phyloP scores from a whole-genome alignment of 345 rosid genomes.

The Camelina laxa region DNA sequence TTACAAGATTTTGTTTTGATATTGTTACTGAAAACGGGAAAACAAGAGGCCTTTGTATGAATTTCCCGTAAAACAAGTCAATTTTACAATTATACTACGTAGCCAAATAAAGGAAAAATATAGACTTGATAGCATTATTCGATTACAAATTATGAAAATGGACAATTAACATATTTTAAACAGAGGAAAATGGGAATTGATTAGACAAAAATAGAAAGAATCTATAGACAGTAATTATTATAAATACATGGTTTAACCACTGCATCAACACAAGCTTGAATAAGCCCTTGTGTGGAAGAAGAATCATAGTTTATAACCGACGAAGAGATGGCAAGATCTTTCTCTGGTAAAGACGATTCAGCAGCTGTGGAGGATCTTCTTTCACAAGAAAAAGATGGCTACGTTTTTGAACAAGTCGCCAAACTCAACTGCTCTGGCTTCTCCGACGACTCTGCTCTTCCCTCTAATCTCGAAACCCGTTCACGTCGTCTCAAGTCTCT shows the following conservation, averaged over 20 bases:
- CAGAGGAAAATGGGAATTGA: no score
- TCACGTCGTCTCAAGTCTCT: conserved; percentile 72
- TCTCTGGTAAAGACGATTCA: conserved; percentile 62
- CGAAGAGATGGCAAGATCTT: conserved; percentile 55
- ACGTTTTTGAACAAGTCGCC: conserved; percentile 69
- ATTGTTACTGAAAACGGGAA: neutral
- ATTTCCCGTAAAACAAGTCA: no score
- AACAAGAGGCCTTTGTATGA: neutral
- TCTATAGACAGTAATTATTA: neutral
- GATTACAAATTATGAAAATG: no score
- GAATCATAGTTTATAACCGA: neutral
- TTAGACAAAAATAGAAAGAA: no score
- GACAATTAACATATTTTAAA: no score
- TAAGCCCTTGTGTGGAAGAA: conserved; percentile 30
- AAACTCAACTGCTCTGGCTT: conserved; percentile 65
- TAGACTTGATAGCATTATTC: no score
- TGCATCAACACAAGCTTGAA: conserved; percentile 32
- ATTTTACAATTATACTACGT: no score
- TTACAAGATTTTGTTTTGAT: neutral
- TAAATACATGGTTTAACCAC: neutral
- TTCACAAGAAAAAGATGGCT: conserved; percentile 63
- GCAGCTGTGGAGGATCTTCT: conserved; percentile 74
- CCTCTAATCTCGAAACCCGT: conserved; percentile 66
- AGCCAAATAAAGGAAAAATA: no score
- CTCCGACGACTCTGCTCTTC: conserved; percentile 53